phyloP scores from a whole-genome alignment of 2,329 filamentous ascomycete genomes.

The Penicillium sp. region DNA sequence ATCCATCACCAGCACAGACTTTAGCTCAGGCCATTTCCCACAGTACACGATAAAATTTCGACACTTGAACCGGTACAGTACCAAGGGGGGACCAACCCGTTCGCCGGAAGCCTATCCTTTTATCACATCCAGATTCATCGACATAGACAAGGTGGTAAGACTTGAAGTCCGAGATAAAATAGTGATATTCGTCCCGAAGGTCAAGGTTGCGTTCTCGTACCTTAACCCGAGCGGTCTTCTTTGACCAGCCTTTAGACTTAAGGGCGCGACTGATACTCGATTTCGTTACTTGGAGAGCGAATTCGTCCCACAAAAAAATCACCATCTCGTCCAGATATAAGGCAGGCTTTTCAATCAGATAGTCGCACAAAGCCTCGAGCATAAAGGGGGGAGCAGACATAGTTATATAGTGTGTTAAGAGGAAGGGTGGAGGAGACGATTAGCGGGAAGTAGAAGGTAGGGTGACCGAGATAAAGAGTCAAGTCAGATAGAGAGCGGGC shows the following conservation, averaged over 20 bases:
- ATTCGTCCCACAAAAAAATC: background rate
- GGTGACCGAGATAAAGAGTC: background rate
- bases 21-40: no score
- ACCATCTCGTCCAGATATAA: slow-evolving; percentile 16
- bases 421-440: background rate
- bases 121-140: slow-evolving; percentile 22
- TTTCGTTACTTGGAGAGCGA: slow-evolving; percentile 14
- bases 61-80: no score
- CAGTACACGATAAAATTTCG: no score
- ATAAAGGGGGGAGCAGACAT: background rate
- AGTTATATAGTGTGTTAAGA: background rate
- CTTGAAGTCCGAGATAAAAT: slow-evolving; percentile 31
- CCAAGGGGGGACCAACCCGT: no score
- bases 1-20: no score
- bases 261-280: slow-evolving; percentile 16
- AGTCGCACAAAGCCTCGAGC: background rate
- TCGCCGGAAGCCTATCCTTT: background rate
- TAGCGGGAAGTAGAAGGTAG: background rate
- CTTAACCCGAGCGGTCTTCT: slow-evolving; percentile 26
- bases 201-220: slow-evolving; percentile 33
- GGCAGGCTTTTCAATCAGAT: slow-evolving; percentile 24
- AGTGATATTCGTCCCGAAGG: slow-evolving; percentile 36
- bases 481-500: no score
- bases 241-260: slow-evolving; percentile 14
- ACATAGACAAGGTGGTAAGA: background rate